Evolutionary conservation across 2,329 filamentous ascomycete species (phyloP).

Genomic region (Colletotrichum salicis): DNA sequence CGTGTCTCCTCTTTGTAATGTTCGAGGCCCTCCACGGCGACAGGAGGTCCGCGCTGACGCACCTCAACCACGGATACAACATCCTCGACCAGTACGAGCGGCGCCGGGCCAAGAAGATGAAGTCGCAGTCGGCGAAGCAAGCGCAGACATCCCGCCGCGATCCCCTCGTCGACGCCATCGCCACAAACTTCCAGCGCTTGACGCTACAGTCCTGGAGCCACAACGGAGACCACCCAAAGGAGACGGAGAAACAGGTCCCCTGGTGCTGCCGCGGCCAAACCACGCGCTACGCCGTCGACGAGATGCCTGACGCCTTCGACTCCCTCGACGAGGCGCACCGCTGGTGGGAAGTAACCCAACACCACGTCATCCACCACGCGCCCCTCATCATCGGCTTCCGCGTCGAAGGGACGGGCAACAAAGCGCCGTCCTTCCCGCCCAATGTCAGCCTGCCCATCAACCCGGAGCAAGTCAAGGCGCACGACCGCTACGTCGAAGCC

Average conservation of each 20-base stretch:
- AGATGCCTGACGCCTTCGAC: conserved; percentile 22
- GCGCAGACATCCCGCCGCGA: neutral
- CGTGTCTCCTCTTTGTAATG: conserved; percentile 53
- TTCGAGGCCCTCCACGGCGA: conserved; percentile 54
- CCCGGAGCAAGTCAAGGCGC: conserved; percentile 27
- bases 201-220: conserved; percentile 33
- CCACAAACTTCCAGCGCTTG: conserved; percentile 25
- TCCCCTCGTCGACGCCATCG: conserved; percentile 12
- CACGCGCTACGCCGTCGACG: conserved; percentile 25
- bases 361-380: conserved; percentile 19
- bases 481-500: conserved; percentile 28
- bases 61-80: conserved; percentile 47
- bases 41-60: conserved; percentile 51
- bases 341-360: conserved; percentile 31
- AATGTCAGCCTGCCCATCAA: conserved; percentile 14
- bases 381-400: conserved; percentile 25
- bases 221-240: conserved; percentile 15
- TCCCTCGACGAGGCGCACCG: conserved; percentile 24
- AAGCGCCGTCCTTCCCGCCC: neutral
- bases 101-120: neutral
- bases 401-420: conserved; percentile 18
- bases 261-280: conserved; percentile 27
- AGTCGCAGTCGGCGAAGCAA: neutral
- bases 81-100: conserved; percentile 19
- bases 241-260: conserved; percentile 5